Conservation (phyloP, 2,329 filamentous ascomycete species). For the Pseudogymnoascus sp. region DNA sequence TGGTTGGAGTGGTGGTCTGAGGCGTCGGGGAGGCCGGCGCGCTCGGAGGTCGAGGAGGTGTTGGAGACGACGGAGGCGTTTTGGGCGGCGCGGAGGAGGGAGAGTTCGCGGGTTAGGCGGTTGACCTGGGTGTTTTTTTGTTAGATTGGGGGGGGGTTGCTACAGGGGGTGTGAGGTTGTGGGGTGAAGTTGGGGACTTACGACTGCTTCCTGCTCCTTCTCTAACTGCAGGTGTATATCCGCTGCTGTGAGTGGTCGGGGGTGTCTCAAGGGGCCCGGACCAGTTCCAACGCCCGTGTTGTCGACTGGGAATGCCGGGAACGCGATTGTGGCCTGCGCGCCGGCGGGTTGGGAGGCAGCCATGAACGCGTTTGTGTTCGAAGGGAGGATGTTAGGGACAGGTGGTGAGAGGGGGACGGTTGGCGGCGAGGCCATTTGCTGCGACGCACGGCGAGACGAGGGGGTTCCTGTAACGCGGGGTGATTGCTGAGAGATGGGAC, state of each 20-base stretch:
- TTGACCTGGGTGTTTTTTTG: constrained; percentile 56
- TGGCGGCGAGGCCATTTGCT: constrained; percentile 19
- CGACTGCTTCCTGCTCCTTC: constrained; percentile 91
- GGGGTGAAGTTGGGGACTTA: constrained; percentile 36
- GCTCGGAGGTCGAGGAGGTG: constrained; percentile 47
- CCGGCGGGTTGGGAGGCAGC: not conserved
- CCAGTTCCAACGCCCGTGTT: constrained; percentile 44
- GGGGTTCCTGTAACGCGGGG: constrained; percentile 21
- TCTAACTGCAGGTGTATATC: constrained; percentile 86
- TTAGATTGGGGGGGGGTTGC: constrained; percentile 4
- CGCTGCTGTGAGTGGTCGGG: constrained; percentile 75
- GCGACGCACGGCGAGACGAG: constrained; percentile 24
- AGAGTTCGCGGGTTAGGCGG: constrained; percentile 81
- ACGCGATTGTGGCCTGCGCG: not conserved
- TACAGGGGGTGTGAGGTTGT: not conserved
- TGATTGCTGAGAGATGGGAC: constrained; percentile 17
- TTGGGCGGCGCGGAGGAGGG: constrained; percentile 64
- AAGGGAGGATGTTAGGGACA: constrained; percentile 24
- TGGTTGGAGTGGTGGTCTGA: constrained; percentile 42
- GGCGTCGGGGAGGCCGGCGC: constrained; percentile 39
- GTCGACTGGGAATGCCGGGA: constrained; percentile 19
- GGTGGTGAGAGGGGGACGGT: constrained; percentile 17
- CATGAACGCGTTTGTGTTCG: constrained; percentile 24
- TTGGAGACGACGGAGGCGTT: constrained; percentile 60
- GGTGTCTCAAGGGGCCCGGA: constrained; percentile 73